Base-by-base conservation (phyloP, 2,329 filamentous ascomycete species). In the Colletotrichum spinosum region DNA sequence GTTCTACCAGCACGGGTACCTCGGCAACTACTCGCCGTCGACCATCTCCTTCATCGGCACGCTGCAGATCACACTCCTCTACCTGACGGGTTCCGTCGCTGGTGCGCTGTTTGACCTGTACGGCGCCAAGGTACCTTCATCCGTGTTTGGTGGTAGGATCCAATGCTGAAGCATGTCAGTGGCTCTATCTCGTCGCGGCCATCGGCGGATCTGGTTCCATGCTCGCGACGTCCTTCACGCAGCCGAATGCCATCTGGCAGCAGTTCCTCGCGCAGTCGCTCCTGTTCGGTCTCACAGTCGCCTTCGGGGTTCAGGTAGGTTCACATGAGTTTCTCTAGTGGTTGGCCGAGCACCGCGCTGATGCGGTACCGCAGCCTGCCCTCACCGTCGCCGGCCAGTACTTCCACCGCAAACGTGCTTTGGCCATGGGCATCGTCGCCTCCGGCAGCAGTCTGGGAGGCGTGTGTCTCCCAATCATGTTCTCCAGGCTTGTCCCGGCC, bases 381-480 rank as follows among this genome's bases (percentile, higher is more conserved):
- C 63, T 66, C 12, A 52, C 63, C 9, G 57, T 66, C 11, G 39
- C 63, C 8, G 73, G 77, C 7, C 72, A 77, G 55, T 83, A 83
- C 68, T 83, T 82, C 67, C 70, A 58, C 38, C 69, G 69, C 46
- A 67, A 65, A 81, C 81, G 86, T n/a, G 85, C 82, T 33, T 75
- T 83, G 38, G 86, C 85, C 12, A 81, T 85, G 25, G 86, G 85
- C 10, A 77, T 88, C 67, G 79, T 82, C 67, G 81, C 83, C 2
- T 79, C 83, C 2, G 86, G 86, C 8, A 84, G 83, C 0, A 84
- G 82, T 7, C 69, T 88, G 4, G 86, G 86, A 2, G 86, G 86
- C 33, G 77, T 81, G 48, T 79, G 86, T 11, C 88, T 92, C 62
- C 76, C 91, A 49, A 88, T 92, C 67, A 82, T 92, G 65, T 83